A percentile compares a stretch with the other conserved stretches of the same genome.
phyloP scores from a whole-genome alignment of 495 filamentous ascomycete genomes.

The Penicillium maclennaniae region DNA sequence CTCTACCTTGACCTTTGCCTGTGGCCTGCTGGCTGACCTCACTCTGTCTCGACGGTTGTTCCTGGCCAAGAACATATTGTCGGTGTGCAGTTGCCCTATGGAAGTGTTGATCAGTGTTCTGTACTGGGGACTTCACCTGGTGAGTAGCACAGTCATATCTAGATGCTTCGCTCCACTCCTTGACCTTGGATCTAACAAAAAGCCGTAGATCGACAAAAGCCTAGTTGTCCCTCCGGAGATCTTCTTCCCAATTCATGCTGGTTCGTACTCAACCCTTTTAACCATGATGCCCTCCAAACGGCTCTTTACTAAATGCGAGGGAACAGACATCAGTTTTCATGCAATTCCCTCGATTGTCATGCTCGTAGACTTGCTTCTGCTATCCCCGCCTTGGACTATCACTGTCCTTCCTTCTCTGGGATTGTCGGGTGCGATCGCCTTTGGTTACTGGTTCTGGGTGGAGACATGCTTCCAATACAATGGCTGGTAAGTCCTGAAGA shows the following conservation, averaged over 20 bases:
- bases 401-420: constrained; percentile 55
- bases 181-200: background rate
- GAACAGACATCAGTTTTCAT: constrained; percentile 72
- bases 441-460: constrained; percentile 85
- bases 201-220: constrained; percentile 56
- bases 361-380: constrained; percentile 64
- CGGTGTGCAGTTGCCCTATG: constrained; percentile 69
- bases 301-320: constrained; percentile 8
- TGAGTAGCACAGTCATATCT: constrained; percentile 13
- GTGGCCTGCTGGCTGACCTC: constrained; percentile 73
- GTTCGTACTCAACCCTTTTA: constrained; percentile 22
- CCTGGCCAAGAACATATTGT: constrained; percentile 67
- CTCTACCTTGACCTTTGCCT: constrained; percentile 62
- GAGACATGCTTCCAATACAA: constrained; percentile 73
- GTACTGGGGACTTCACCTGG: constrained; percentile 70
- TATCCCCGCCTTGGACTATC: constrained; percentile 81
- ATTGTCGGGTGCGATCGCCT: constrained; percentile 60
- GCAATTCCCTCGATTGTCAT: constrained; percentile 70
- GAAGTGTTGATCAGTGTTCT: constrained; percentile 80
- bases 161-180: background rate
- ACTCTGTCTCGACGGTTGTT: constrained; percentile 64
- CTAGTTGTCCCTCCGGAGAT: constrained; percentile 55
- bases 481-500: constrained; percentile 54
- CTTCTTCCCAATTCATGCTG: constrained; percentile 40
- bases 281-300: background rate